Base-by-base conservation (phyloP, 2,329 filamentous ascomycete species). In the Talaromyces sp. region DNA sequence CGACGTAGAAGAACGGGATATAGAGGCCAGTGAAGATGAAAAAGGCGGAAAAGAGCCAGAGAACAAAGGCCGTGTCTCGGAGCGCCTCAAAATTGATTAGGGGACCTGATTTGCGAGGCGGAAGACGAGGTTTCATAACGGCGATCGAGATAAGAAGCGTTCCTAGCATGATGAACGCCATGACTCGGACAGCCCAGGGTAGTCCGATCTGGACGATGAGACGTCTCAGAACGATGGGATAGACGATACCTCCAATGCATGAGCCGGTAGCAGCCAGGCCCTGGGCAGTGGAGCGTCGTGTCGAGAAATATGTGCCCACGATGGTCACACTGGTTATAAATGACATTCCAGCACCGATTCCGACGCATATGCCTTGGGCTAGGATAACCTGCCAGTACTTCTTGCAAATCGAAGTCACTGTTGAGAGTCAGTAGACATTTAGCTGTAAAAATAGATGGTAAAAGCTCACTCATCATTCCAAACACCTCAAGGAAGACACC, bases 381-480 rank as follows among this genome's bases (percentile, higher is more conserved):
- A 86, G 81, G 74, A 86, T 81, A 69, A 85, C 77, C 7, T 86
- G 83, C 74, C 79, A 86, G 67, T 85, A 86, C 38, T 77, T 62
- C 3, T 71, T 77, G 69, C 81, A 84, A 11, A 79, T 70, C 54
- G 77, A 80, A 11, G 65, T 68, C 68, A 73, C 49, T 54, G 49
- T 34, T 31, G 25, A 5, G 8, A 8, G 49, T 54, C 4, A 54
- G 49, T 10, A 29, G 2, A 5, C 13, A 6, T 15, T 13, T 19
- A 11, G 17, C 5, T 19, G 8, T 31, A 7, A 13, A 27, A 51
- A 0, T 5, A 17, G 22, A 25, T 22, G 8, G 5, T 69, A 65
- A 72, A 68, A 25, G 7, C 25, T 51, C 15, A 51, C 47, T 51
- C 25, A 51, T 51, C 25, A 73, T 65, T 29, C 67, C 61, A 19